These are phyloP conservation scores for Scutellaria galericulata DNA, from an alignment of 257 asterid species.

Conservation along the genomic window DNA sequence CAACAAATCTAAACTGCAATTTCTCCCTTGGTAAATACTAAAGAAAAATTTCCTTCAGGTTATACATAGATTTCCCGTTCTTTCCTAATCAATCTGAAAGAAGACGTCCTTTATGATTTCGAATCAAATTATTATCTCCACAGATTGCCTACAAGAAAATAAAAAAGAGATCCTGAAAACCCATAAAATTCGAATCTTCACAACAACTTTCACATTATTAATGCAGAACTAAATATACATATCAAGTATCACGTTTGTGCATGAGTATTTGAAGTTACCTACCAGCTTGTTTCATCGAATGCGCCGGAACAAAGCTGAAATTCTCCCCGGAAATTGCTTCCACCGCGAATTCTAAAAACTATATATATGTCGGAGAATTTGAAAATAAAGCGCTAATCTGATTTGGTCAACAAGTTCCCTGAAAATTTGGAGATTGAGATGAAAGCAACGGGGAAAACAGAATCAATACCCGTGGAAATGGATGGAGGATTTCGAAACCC, in stretches of 20 bases:
- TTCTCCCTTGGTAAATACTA: constrained; percentile 38
- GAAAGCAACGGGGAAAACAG: constrained; percentile 30
- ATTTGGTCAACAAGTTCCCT: constrained; percentile 35
- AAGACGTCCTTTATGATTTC: constrained; percentile 23
- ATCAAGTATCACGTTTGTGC: constrained; percentile 30
- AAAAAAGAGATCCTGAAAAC: background rate
- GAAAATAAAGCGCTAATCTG: constrained; percentile 28
- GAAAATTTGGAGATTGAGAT: constrained; percentile 30
- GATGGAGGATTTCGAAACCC: constrained; percentile 55
- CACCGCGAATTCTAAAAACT: constrained; percentile 22
- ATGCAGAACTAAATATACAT: constrained; percentile 2
- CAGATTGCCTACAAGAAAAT: constrained; percentile 13
- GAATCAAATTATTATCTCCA: constrained; percentile 32
- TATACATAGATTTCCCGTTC: constrained; percentile 31
- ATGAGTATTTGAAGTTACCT: constrained; percentile 38
- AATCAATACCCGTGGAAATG: constrained; percentile 23
- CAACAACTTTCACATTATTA: background rate
- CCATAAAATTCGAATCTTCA: constrained; percentile 10
- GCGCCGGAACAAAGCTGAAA: constrained; percentile 25
- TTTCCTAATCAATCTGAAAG: constrained; percentile 36
- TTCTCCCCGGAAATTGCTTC: constrained; percentile 31
- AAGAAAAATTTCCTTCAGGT: constrained; percentile 23
- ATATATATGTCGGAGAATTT: background rate
- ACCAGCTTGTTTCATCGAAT: constrained; percentile 18
- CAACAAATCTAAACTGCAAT: constrained; percentile 34